These are phyloP conservation scores for Ustilago bromivora DNA, from an alignment of 1,284 basidiomycete species.

Conservation along the genomic window DNA sequence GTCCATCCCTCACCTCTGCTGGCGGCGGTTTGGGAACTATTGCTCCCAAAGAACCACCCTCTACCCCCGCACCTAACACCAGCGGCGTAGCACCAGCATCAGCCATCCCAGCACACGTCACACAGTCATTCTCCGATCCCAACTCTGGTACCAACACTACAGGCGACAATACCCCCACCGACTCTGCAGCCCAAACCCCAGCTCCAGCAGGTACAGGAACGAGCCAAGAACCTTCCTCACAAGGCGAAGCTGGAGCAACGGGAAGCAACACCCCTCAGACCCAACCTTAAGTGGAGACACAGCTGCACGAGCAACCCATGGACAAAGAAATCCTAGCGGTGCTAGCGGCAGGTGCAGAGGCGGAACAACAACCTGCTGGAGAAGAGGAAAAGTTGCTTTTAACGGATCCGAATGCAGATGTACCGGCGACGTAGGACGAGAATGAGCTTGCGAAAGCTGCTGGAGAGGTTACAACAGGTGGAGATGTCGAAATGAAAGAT, in stretches of 20 bases:
- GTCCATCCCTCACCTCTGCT: slow-evolving; percentile 15
- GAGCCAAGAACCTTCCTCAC: slow-evolving; percentile 17
- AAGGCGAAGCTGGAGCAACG: slow-evolving; percentile 15
- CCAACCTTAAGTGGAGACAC: slow-evolving; percentile 41
- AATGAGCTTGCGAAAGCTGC: slow-evolving; percentile 5
- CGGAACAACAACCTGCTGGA: slow-evolving; percentile 24
- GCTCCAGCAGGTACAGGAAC: slow-evolving; percentile 1
- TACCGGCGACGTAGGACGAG: slow-evolving; percentile 22
- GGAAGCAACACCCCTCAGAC: slow-evolving; percentile 29
- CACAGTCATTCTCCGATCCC: slow-evolving; percentile 22
- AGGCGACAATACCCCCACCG: slow-evolving; percentile 21
- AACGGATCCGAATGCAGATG: slow-evolving; percentile 17
- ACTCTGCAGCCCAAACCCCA: slow-evolving; percentile 25
- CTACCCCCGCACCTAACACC: slow-evolving; percentile 7
- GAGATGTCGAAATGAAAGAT: slow-evolving; percentile 43
- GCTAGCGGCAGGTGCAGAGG: slow-evolving; percentile 22
- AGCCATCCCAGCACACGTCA: slow-evolving; percentile 35
- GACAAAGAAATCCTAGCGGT: slow-evolving; percentile 28
- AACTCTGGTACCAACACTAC: slow-evolving; percentile 23
- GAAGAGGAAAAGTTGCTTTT: slow-evolving; percentile 15
- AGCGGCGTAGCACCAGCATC: slow-evolving; percentile 21
- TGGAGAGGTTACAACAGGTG: neutral
- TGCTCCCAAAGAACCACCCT: slow-evolving; percentile 33
- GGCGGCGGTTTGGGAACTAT: slow-evolving; percentile 43
- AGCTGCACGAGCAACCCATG: slow-evolving; percentile 33